A percentile compares a stretch with the other conserved stretches of the same genome.
These are phyloP conservation scores for Talaromyces trachyspermus DNA, from an alignment of 495 filamentous ascomycete species.

Conservation along the genomic window DNA sequence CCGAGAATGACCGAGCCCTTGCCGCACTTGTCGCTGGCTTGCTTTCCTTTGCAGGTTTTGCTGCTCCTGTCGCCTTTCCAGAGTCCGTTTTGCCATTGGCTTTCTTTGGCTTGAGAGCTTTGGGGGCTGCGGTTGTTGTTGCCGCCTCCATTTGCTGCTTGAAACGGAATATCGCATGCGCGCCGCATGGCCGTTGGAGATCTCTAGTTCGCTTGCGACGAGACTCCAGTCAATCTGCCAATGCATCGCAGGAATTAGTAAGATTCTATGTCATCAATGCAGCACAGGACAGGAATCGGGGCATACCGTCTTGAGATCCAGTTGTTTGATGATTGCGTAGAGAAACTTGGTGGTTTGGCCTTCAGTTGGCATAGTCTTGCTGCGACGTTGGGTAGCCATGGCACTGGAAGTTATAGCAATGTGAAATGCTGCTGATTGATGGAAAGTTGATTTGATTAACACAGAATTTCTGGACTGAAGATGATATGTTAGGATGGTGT, in stretches of 20 bases:
- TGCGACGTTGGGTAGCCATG: slow-evolving; percentile 20
- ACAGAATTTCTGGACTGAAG: no score
- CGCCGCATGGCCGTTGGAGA: slow-evolving; percentile 74
- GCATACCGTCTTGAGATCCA: slow-evolving; percentile 64
- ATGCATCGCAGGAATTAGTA: slow-evolving; percentile 3
- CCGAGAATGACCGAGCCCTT: neutral
- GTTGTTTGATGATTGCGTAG: slow-evolving; percentile 69
- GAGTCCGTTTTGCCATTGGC: slow-evolving; percentile 12
- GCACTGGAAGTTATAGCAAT: neutral
- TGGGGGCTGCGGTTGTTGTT: slow-evolving; percentile 16
- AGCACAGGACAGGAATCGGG: neutral
- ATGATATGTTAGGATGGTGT: no score
- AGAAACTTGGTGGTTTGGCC: slow-evolving; percentile 51
- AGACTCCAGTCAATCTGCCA: slow-evolving; percentile 65
- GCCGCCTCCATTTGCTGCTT: slow-evolving; percentile 50
- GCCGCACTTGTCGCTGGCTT: neutral
- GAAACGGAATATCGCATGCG: slow-evolving; percentile 77
- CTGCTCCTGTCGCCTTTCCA: slow-evolving; percentile 10
- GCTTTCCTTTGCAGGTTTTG: slow-evolving; percentile 4
- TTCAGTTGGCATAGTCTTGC: slow-evolving; percentile 41
- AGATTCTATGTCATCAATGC: neutral
- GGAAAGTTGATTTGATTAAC: no score
- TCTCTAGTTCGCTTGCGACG: slow-evolving; percentile 54
- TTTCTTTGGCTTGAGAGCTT: slow-evolving; percentile 18
- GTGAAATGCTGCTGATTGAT: no score